Percentiles rank a stretch among this genome's conserved stretches.
phyloP scores from a whole-genome alignment of 2,329 filamentous ascomycete genomes.

The Neonectria hederae region DNA sequence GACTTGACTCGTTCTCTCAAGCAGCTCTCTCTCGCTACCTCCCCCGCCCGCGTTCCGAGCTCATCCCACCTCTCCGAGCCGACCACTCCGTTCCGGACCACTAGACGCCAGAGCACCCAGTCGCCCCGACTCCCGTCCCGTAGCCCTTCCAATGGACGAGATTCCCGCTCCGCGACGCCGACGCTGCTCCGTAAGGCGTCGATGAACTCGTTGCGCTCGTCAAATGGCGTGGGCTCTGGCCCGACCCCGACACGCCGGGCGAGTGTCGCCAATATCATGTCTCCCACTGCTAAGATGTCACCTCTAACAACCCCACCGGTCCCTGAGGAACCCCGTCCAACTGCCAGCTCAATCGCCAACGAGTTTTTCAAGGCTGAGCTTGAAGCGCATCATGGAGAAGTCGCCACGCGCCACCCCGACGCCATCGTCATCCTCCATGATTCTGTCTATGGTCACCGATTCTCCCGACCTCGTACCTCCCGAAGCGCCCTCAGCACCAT shows the following conservation, averaged over 20 bases:
- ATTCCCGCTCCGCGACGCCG: conserved; percentile 60
- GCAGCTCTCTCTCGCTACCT: conserved; percentile 54
- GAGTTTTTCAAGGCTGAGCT: conserved; percentile 77
- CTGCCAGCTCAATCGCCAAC: conserved; percentile 67
- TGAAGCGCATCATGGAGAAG: conserved; percentile 64
- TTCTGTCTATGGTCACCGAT: conserved; percentile 93
- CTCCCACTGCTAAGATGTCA: conserved; percentile 54
- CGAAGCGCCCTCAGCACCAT: conserved; percentile 79
- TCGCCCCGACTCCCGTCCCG: conserved; percentile 49
- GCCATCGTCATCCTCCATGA: conserved; percentile 91
- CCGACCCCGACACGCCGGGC: conserved; percentile 57
- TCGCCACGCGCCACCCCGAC: conserved; percentile 57
- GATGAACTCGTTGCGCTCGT: conserved; percentile 64
- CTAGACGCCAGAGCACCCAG: conserved; percentile 46
- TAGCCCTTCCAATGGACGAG: conserved; percentile 54
- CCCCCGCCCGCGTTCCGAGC: conserved; percentile 41
- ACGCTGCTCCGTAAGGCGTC: conserved; percentile 65
- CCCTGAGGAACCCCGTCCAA: conserved; percentile 54
- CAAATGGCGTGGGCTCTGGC: conserved; percentile 51
- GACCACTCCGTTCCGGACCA: conserved; percentile 51
- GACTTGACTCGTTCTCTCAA: conserved; percentile 55
- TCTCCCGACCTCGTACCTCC: conserved; percentile 81
- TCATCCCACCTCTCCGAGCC: conserved; percentile 50
- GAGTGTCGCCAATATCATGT: conserved; percentile 57
- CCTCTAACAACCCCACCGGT: conserved; percentile 39